Percentiles rank a stretch among this genome's conserved stretches.
Conservation (phyloP, 495 filamentous ascomycete genomes). For the Neurospora sp. region DNA sequence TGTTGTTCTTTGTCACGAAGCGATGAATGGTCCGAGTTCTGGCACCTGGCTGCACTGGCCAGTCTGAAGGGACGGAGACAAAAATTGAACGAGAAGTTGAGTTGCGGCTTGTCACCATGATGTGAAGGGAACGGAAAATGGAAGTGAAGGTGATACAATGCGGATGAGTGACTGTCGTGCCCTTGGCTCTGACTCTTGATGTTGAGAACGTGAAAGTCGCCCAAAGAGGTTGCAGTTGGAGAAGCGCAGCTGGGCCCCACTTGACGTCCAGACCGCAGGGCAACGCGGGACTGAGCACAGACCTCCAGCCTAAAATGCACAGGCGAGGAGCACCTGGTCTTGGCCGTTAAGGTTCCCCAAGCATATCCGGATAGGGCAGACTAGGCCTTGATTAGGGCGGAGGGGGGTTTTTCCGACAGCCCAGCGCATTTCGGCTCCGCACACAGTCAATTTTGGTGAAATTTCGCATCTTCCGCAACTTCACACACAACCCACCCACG, state of each 20-base stretch:
- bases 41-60: not conserved
- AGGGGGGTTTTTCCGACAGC: not conserved
- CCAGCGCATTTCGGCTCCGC: not conserved
- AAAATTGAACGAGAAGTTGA: not conserved
- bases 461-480: slow-evolving; percentile 17
- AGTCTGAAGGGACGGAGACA: not conserved
- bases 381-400: not conserved
- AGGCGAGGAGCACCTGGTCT: not conserved
- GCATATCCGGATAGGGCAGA: not conserved
- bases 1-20: not conserved
- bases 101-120: not conserved
- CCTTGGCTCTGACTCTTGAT: not conserved
- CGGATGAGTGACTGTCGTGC: not conserved
- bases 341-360: not conserved
- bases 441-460: slow-evolving; percentile 14
- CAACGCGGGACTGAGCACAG: not conserved
- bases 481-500: slow-evolving; percentile 9
- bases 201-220: not conserved
- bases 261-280: not conserved
- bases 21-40: not conserved
- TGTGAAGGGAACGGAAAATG: not conserved
- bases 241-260: not conserved
- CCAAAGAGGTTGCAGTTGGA: not conserved
- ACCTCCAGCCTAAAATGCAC: not conserved
- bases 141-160: not conserved